Base-by-base conservation (phyloP, 1,284 basidiomycete genomes). In the Coniferiporia sulphurascens region DNA sequence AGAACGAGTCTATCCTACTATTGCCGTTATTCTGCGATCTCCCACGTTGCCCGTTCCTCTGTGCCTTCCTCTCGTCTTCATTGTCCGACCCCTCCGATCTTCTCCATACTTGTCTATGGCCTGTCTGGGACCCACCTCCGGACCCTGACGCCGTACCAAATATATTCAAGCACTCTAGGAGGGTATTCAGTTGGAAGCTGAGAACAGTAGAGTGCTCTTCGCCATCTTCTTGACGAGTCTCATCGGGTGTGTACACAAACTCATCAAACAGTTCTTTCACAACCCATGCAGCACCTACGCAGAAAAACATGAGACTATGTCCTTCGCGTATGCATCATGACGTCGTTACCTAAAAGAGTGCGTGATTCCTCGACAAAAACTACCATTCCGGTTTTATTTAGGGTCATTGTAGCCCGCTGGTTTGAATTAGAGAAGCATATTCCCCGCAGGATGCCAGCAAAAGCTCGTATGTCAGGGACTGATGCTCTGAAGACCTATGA, bases 121-220 rank as follows among this genome's bases (percentile, higher is more conserved):
- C 48, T 17, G 54, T 22, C 13, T 17, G 27, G 27, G 45, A 48
- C 15, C 46, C 43, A 12, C 70, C 27, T 19, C 34, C 43, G 6
- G 61, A 48, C 21, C 61, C 61, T 41, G 50, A 71, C 1, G 78
- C 79, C 46, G 79, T 77, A 10, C 82, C 81, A 63, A 83, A 84
- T 58, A 84, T 82, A 69, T 83, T 81, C 49, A 84, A 73, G 63
- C 79, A 81, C 64, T 81, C 78, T 12, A 83, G 69, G 36, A 82
- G 67, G 1, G 76, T 75, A 52, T 76, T 72, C 8, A 84, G 73
- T 41, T 75, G 76, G 62, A 84, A 71, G 58, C 80, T 78, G 61
- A 83, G 79, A 19, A 68, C 66, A 36, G 65, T 67, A 21, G 59
- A 61, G 22, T 56, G 56, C 22, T 62, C 63, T 5, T 64, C 66